phyloP scores from a whole-genome alignment of 202 grass and related monocot genomes.

The Elaeis oleifera region DNA sequence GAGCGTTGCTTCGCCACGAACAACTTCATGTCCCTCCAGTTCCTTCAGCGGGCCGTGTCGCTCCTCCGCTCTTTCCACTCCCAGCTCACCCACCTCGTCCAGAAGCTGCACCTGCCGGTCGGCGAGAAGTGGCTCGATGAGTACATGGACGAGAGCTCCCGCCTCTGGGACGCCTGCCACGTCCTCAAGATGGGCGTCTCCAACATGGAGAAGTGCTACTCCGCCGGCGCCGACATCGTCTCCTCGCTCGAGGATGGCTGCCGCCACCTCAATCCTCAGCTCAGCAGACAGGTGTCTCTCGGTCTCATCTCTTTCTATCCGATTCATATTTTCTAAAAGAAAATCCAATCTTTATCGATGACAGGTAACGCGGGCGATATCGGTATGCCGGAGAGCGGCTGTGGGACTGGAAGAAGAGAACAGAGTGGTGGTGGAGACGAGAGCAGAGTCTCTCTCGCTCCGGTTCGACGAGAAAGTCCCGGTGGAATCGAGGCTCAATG shows the following conservation, averaged over 20 bases:
- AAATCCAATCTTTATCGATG: no score
- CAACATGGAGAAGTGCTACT: conserved; percentile 1
- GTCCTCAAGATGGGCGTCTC: conserved; percentile 13
- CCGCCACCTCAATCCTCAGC: background rate
- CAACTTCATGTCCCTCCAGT: conserved; percentile 8
- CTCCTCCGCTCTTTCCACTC: no score
- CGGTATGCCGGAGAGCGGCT: conserved; percentile 49
- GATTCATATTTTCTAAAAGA: no score
- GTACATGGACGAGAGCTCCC: conserved; percentile 18
- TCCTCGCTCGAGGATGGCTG: conserved; percentile 4
- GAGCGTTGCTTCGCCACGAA: background rate
- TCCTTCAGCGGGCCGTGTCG: conserved; percentile 7
- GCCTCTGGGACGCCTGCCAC: conserved; percentile 6
- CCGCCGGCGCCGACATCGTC: background rate
- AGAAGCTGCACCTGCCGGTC: conserved; percentile 10
- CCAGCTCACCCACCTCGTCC: no score
- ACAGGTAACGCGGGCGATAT: conserved; percentile 59
- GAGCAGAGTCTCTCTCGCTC: conserved; percentile 43
- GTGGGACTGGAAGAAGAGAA: conserved; percentile 76
- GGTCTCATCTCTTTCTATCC: no score
- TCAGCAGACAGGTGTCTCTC: background rate
- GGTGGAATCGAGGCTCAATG: conserved; percentile 54
- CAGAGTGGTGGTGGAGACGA: conserved; percentile 51
- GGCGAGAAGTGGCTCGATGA: conserved; percentile 18
- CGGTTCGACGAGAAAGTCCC: conserved; percentile 48